Conservation (phyloP, 1,139 yeast genomes). For the Candida glucosophila region DNA sequence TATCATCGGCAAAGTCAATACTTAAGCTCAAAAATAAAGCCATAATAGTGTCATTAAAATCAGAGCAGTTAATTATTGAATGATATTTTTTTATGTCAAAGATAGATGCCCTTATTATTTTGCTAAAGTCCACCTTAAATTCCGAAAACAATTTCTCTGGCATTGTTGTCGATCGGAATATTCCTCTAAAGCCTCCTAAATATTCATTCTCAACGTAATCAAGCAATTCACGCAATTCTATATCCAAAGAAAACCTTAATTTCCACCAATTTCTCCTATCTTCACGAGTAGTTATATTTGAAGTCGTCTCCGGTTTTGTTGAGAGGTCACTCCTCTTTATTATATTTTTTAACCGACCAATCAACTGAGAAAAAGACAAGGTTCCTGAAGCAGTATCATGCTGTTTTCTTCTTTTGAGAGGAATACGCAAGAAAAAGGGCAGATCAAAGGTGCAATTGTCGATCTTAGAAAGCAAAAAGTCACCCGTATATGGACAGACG, state of each 20-base stretch:
- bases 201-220: constrained; percentile 53
- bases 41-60: too few relatives aligned
- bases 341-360: constrained; percentile 37
- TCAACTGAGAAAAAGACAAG: constrained; percentile 40
- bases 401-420: constrained; percentile 44
- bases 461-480: constrained; percentile 44
- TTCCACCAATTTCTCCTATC: constrained; percentile 78
- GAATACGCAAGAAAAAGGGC: constrained; percentile 51
- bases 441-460: constrained; percentile 16
- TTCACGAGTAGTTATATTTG: constrained; percentile 44
- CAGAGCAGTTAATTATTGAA: constrained; percentile 29
- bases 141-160: constrained; percentile 10
- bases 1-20: constrained; percentile 43
- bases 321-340: constrained; percentile 54
- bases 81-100: constrained; percentile 28
- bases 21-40: too few relatives aligned
- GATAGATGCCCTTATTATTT: constrained; percentile 18
- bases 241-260: constrained; percentile 54
- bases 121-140: constrained; percentile 31
- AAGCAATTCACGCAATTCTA: constrained; percentile 45
- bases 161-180: constrained; percentile 27
- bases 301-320: constrained; percentile 45
- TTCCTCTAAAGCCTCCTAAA: constrained; percentile 74
- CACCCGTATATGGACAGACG: constrained; percentile 49
- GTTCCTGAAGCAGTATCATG: constrained; percentile 20